Percentiles rank a stretch among this genome's conserved stretches.
Conservation (phyloP, 768 basidiomycete genomes). For the Fistulinella prunicolor region DNA sequence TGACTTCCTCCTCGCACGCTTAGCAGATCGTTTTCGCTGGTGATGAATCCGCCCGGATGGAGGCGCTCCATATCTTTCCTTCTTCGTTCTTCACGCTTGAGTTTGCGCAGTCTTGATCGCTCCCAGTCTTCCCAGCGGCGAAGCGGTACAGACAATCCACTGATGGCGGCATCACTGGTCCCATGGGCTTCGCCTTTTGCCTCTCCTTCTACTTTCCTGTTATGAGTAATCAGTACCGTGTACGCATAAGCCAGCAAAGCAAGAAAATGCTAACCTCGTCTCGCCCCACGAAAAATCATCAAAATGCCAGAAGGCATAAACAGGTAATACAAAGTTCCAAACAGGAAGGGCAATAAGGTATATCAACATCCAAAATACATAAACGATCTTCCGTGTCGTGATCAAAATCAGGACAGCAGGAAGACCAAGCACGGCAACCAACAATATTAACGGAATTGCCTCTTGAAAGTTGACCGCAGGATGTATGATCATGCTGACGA, state of each 20-base stretch:
- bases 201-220: slow-evolving; percentile 94
- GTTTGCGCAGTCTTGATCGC: slow-evolving; percentile 86
- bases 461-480: slow-evolving; percentile 87
- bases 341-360: slow-evolving; percentile 91
- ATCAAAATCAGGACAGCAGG: slow-evolving; percentile 91
- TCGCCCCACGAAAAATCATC: slow-evolving; percentile 99
- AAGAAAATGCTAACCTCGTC: slow-evolving; percentile 64
- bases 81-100: slow-evolving; percentile 82
- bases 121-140: slow-evolving; percentile 99
- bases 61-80: slow-evolving; percentile 76
- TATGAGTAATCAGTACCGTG: slow-evolving; percentile 10
- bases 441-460: slow-evolving; percentile 89
- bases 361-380: slow-evolving; percentile 97
- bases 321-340: slow-evolving; percentile 92
- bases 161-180: slow-evolving; percentile 50
- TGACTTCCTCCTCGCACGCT: slow-evolving; percentile 58
- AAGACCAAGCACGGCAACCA: slow-evolving; percentile 88
- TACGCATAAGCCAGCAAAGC: background rate
- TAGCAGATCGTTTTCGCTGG: slow-evolving; percentile 62
- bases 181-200: slow-evolving; percentile 76
- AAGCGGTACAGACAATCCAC: slow-evolving; percentile 71
- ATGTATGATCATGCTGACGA: slow-evolving; percentile 72
- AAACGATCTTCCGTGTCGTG: slow-evolving; percentile 92
- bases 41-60: slow-evolving; percentile 65
- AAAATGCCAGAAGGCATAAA: slow-evolving; percentile 99